These are phyloP conservation scores for Tricholoma matsutake DNA, from an alignment of 768 basidiomycete species.

Conservation along the genomic window DNA sequence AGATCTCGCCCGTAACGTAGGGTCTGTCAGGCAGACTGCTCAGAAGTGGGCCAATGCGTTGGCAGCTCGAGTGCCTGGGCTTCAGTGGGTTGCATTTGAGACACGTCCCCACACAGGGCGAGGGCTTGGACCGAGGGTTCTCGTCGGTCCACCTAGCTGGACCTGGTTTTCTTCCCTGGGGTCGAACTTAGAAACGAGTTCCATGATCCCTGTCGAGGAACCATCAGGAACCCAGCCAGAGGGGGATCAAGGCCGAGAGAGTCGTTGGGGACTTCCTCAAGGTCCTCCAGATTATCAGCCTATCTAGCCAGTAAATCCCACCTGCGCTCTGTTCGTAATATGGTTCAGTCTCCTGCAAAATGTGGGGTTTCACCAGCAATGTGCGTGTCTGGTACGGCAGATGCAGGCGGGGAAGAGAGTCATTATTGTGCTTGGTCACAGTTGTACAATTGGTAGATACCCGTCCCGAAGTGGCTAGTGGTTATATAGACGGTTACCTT, in stretches of 20 bases:
- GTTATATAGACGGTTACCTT: not conserved
- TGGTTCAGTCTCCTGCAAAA: too few relatives aligned
- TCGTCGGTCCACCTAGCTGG: conserved; percentile 8
- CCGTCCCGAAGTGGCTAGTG: not conserved
- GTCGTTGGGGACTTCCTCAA: not conserved
- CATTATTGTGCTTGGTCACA: not conserved
- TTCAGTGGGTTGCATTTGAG: conserved; percentile 11
- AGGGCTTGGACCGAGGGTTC: conserved; percentile 6
- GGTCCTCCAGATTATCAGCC: not conserved
- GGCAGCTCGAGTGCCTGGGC: conserved; percentile 4
- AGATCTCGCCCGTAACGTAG: conserved; percentile 4
- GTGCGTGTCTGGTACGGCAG: too few relatives aligned
- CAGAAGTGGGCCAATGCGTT: conserved; percentile 10
- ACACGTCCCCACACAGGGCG: conserved; percentile 10
- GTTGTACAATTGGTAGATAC: not conserved
- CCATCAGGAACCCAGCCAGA: not conserved
- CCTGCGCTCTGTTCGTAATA: too few relatives aligned
- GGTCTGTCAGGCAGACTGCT: conserved; percentile 12
- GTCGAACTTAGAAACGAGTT: not conserved
- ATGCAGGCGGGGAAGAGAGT: not conserved
- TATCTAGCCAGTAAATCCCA: not conserved
- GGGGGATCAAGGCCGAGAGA: not conserved
- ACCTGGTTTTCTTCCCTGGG: conserved; percentile 5
- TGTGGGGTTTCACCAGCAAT: too few relatives aligned
- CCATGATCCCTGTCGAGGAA: not conserved